Evolutionary conservation across 257 asterid species (phyloP), one percentile per base, ranked within the genome.

Genomic region (Gentiana dahurica): DNA sequence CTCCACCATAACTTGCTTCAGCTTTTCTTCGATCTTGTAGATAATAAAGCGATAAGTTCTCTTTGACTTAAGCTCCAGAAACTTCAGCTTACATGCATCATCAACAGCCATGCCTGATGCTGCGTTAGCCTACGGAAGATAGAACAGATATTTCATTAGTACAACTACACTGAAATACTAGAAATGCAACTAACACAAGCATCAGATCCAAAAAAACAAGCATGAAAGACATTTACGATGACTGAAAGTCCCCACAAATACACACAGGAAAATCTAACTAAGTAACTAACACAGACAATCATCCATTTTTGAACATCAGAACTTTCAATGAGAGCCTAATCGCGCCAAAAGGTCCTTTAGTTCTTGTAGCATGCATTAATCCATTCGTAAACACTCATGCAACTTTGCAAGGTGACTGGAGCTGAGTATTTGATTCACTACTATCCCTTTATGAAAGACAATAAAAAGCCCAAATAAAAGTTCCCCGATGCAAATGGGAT

Each of bases 71-170:
- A 74, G 44, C 53, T 74, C 79, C 65, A 74, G 49, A 59, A 74
- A 74, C 32, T 66, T 74, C 57, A 74, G 69, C 54, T 69, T 74
- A 64, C 79, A 74, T 8, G 65, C 76, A 47, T 74, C 75, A 12
- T 74, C 70, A 47, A 74, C 76, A 51, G 79, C 79, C 57, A 74
- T 62, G 49, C 79, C 79, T 32, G 79, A 74, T 38, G 79, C 75
- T 3, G 79, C 73, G 45, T 74, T 74, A 58, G 79, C 79, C 79
- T 69, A 51, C 57, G 48, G 49, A 13, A 36, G 8, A 10, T 8
- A 33, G 12, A 57, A 41, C 62, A 43, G 1, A 37, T n/a, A 46
- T 38, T 60, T 2, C 47, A 15, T 54, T 12, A 35, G 41, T 32
- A 33, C 34, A 55, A 33, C 36, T 34, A 38, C 41, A 46, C 11